phyloP scores from a whole-genome alignment of 805 yeast species.

The Saccharomyces jurei region DNA sequence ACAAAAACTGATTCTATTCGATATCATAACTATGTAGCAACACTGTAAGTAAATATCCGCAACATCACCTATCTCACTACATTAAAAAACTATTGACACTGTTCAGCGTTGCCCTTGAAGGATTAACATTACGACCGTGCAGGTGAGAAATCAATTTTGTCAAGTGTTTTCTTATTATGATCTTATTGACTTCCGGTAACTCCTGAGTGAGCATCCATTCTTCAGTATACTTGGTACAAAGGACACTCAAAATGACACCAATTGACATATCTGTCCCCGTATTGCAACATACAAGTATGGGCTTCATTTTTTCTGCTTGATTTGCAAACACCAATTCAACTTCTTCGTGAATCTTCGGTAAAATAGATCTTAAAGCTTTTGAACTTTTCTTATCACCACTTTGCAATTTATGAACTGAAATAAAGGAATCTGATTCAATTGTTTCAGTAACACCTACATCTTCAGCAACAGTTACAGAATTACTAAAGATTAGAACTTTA shows the following conservation, averaged over 20 bases:
- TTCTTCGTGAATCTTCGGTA: conserved; percentile 37
- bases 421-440: background rate
- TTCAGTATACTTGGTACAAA: conserved; percentile 39
- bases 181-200: conserved; percentile 35
- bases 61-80: conserved; percentile 23
- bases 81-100: conserved; percentile 55
- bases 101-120: conserved; percentile 70
- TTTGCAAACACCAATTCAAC: conserved; percentile 4
- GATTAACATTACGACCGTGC: conserved; percentile 48
- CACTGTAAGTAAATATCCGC: background rate
- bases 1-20: background rate
- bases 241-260: conserved; percentile 46
- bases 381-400: conserved; percentile 57
- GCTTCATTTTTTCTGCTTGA: conserved; percentile 5
- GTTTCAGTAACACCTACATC: background rate
- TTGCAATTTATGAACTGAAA: conserved; percentile 15
- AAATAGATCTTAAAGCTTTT: conserved; percentile 42
- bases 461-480: conserved; percentile 4
- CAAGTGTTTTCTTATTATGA: conserved; percentile 47
- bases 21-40: background rate
- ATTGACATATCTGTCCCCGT: conserved; percentile 59
- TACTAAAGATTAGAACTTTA: conserved; percentile 16
- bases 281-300: conserved; percentile 48
- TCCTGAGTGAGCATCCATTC: conserved; percentile 31
- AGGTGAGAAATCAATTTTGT: conserved; percentile 37